These are phyloP conservation scores for Auriscalpium microsporum DNA, from an alignment of 768 basidiomycete species.

Conservation along the genomic window DNA sequence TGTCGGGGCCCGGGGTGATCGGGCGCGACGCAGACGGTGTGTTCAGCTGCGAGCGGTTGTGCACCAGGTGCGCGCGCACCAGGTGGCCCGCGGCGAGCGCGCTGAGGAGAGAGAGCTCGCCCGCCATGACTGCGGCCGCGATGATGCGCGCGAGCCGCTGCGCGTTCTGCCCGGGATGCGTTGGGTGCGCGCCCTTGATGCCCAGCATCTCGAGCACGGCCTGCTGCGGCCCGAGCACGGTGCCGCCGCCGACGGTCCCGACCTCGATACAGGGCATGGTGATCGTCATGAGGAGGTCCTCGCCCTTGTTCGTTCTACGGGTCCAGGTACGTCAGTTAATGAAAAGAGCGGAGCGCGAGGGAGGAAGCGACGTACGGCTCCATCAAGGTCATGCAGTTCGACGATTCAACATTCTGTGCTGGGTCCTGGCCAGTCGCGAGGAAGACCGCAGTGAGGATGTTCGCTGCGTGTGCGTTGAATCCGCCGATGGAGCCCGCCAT, in stretches of 20 bases:
- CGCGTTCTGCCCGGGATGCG: constrained; percentile 83
- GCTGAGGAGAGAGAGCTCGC: constrained; percentile 85
- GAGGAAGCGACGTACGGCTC: constrained; percentile 67
- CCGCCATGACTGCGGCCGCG: constrained; percentile 92
- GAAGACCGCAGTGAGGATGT: constrained; percentile 93
- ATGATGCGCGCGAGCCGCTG: constrained; percentile 85
- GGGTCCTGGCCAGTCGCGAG: constrained; percentile 98
- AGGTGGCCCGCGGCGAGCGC: constrained; percentile 94
- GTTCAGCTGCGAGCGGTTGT: constrained; percentile 78
- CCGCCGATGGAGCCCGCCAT: constrained; percentile 99
- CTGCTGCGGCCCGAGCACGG: constrained; percentile 82
- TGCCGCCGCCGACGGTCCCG: constrained; percentile 95
- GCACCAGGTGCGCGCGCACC: constrained; percentile 86
- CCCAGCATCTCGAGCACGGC: constrained; percentile 93
- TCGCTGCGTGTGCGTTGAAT: constrained; percentile 97
- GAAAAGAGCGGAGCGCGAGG: not conserved
- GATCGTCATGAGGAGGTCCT: constrained; percentile 87
- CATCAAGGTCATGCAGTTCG: constrained; percentile 98
- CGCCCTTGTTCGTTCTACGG: constrained; percentile 73
- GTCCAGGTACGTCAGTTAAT: not conserved
- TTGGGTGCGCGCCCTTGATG: constrained; percentile 80
- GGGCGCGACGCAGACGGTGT: constrained; percentile 62
- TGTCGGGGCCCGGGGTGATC: constrained; percentile 43
- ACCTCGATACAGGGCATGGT: constrained; percentile 99
- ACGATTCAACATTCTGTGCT: constrained; percentile 97